Conservation (phyloP, 768 basidiomycete genomes). For the Suillus weaverae region DNA sequence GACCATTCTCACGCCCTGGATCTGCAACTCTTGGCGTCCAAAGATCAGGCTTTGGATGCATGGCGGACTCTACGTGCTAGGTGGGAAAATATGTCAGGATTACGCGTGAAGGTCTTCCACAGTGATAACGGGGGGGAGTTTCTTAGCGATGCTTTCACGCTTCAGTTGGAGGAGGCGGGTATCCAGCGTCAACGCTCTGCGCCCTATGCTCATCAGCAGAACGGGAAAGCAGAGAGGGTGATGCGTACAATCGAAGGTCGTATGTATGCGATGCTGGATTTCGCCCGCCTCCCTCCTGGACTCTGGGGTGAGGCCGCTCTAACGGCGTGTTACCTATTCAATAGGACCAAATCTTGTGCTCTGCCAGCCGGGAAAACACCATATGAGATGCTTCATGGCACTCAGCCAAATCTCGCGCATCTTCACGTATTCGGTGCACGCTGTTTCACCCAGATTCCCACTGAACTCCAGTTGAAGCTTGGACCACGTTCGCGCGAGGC, state of each 20-base stretch:
- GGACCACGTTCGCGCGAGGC: background rate
- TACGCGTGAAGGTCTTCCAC: background rate
- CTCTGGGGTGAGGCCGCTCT: background rate
- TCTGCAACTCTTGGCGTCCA: no score
- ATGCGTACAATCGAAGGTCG: background rate
- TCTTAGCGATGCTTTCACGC: background rate
- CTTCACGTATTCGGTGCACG: background rate
- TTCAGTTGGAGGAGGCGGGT: rapidly evolving
- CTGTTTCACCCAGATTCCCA: background rate
- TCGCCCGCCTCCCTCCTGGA: background rate
- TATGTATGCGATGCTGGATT: background rate
- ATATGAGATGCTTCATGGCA: background rate
- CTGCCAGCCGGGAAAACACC: background rate
- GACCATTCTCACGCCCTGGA: no score
- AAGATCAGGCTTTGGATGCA: background rate
- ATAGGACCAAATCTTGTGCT: background rate
- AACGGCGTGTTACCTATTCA: background rate
- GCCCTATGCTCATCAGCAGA: background rate
- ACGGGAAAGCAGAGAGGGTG: background rate
- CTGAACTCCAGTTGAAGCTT: background rate
- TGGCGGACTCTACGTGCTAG: background rate
- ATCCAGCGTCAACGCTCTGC: background rate
- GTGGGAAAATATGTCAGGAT: background rate
- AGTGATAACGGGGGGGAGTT: background rate
- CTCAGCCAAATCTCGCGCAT: no score